phyloP scores from a whole-genome alignment of 371 early-diverging fungal genomes.

The Mucor indicus region DNA sequence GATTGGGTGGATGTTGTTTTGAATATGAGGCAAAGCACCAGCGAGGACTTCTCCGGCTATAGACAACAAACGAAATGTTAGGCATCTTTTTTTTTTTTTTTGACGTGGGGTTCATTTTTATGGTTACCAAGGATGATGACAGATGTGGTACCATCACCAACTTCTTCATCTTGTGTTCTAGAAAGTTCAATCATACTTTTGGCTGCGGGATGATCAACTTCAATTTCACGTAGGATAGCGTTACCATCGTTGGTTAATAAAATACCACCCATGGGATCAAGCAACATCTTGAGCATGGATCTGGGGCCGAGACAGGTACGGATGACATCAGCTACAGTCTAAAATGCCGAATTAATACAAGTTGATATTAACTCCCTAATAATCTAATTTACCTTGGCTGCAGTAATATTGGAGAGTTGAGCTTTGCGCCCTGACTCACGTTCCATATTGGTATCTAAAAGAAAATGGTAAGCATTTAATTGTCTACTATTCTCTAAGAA shows the following conservation, averaged over 20 bases:
- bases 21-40: conserved; percentile 88
- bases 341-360: too few species aligned
- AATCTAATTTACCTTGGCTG: conserved; percentile 87
- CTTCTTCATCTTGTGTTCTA: conserved; percentile 99
- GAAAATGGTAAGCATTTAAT: not conserved
- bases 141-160: conserved; percentile 99
- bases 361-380: too few species aligned
- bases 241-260: conserved; percentile 99
- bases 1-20: conserved; percentile 98
- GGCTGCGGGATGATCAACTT: conserved; percentile 99
- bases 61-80: not conserved
- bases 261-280: conserved; percentile 99
- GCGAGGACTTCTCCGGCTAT: conserved; percentile 96
- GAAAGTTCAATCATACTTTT: conserved; percentile 99
- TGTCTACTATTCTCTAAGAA: not conserved
- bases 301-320: conserved; percentile 99
- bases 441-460: conserved; percentile 86
- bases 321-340: conserved; percentile 98
- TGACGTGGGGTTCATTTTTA: too few species aligned
- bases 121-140: conserved; percentile 95
- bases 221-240: conserved; percentile 98
- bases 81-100: not conserved
- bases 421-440: conserved; percentile 96
- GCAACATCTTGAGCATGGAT: conserved; percentile 99
- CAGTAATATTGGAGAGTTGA: conserved; percentile 94